Evolutionary conservation across 768 basidiomycete species (phyloP), one percentile per base, ranked within the genome.

Genomic region (Melanogaster broomeanus): DNA sequence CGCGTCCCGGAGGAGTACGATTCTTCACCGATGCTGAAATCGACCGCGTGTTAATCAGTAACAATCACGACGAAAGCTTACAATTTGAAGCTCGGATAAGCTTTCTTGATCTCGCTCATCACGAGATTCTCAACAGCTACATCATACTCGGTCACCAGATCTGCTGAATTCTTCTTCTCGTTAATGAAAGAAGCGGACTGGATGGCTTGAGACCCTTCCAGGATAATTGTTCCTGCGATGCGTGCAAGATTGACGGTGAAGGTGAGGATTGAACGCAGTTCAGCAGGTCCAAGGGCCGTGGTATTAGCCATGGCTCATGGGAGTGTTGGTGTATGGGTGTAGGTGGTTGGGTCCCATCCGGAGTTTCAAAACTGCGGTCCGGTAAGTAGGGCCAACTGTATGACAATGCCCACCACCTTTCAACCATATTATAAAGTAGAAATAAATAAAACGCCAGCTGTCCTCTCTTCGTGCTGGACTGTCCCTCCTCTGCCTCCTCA

Each of bases 141-240:
- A 68, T 98, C 95, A 61, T 91, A 97, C 71, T 95, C 88, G 0
- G 95, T 98, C 22, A 98, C 95, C 28, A 98, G 76, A 72, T 97
- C 95, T 19, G 94, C 93, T 3, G 93, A 82, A 64, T 95, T 97
- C 72, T 91, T 92, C 81, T 97, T 98, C 75, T 90, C 87, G 55
- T 80, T 81, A 30, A 89, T 75, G 59, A 78, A 74, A 0, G 79
- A 74, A 15, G 80, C 74, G 11, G 71, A 74, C 63, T 79, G 84
- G 64, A 91, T 93, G 49, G 79, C 92, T 55, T 80, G 78, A 19
- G 84, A 90, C 51, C 90, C 90, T 63, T 87, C 80, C 1, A 88
- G 74, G 47, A 93, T 93, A 50, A 93, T 71, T 4, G 73, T 77
- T 6, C 93, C 91, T 0, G 93, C 92, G 39, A 77, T 75, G 25